phyloP scores from a whole-genome alignment of 495 filamentous ascomycete species.

The Tuber borchii region DNA sequence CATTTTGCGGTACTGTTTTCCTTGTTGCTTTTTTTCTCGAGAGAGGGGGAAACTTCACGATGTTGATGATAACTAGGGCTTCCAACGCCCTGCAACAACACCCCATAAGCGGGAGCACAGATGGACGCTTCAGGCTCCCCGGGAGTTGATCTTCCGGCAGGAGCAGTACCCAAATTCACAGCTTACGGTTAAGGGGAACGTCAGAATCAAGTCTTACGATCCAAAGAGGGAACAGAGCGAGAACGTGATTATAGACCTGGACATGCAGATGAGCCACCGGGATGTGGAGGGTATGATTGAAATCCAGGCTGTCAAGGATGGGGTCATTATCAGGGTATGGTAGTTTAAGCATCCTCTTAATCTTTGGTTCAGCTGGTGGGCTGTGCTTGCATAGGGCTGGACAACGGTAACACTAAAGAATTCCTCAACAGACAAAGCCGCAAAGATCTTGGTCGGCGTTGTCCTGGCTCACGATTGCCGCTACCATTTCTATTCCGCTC shows the following conservation, averaged over 20 bases:
- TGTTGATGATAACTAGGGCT: neutral
- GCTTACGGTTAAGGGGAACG: neutral
- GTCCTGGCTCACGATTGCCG: neutral
- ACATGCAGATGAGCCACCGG: neutral
- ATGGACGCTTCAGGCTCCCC: neutral
- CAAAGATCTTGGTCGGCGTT: neutral
- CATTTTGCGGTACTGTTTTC: neutral
- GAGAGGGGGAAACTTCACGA: neutral
- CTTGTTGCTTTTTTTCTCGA: neutral
- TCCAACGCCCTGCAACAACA: neutral
- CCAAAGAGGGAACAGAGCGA: neutral
- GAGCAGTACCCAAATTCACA: neutral
- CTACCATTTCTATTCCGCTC: constrained; percentile 22
- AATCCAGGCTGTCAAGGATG: neutral
- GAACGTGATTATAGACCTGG: neutral
- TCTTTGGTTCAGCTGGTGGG: neutral
- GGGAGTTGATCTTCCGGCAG: neutral
- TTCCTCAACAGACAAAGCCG: neutral
- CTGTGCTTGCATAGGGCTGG: neutral
- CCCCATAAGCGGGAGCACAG: neutral
- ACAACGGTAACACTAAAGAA: neutral
- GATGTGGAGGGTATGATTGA: neutral
- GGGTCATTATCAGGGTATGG: neutral
- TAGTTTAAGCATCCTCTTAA: neutral
- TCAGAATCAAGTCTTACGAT: neutral